Evolutionary conservation across 768 basidiomycete species (phyloP).

Genomic region (Leccinellum luteum): DNA sequence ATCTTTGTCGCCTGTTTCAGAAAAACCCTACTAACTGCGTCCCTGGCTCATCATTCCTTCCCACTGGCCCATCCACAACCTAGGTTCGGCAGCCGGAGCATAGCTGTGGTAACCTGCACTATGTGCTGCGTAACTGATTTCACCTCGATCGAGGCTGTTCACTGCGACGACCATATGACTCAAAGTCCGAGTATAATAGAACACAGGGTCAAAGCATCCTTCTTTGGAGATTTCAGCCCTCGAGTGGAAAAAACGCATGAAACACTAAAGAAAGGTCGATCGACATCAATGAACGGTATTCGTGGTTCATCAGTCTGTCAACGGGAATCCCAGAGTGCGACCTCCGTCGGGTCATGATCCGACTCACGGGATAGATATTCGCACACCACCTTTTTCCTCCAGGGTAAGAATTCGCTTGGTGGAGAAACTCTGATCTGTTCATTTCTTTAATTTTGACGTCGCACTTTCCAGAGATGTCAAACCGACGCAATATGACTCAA

Average conservation of each 20-base stretch:
- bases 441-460: not conserved
- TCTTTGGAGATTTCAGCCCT: conserved; percentile 11
- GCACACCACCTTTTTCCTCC: not conserved
- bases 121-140: conserved; percentile 4
- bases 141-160: conserved; percentile 8
- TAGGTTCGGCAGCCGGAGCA: not conserved
- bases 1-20: conserved; percentile 23
- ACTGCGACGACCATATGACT: not conserved
- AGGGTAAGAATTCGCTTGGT: not conserved
- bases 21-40: conserved; percentile 14
- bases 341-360: conserved; percentile 11
- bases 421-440: not conserved
- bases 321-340: conserved; percentile 3
- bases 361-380: conserved; percentile 7
- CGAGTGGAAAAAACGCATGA: not conserved
- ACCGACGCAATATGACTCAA: not conserved
- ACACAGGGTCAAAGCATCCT: conserved; percentile 8
- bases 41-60: conserved; percentile 14
- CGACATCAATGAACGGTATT: conserved; percentile 3
- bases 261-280: not conserved
- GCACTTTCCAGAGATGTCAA: not conserved
- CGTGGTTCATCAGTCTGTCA: conserved; percentile 6
- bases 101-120: conserved; percentile 1
- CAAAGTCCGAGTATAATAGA: not conserved
- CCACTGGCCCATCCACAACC: not conserved